Base-by-base conservation (phyloP, 805 yeast species). In the Ogataea sp. region DNA sequence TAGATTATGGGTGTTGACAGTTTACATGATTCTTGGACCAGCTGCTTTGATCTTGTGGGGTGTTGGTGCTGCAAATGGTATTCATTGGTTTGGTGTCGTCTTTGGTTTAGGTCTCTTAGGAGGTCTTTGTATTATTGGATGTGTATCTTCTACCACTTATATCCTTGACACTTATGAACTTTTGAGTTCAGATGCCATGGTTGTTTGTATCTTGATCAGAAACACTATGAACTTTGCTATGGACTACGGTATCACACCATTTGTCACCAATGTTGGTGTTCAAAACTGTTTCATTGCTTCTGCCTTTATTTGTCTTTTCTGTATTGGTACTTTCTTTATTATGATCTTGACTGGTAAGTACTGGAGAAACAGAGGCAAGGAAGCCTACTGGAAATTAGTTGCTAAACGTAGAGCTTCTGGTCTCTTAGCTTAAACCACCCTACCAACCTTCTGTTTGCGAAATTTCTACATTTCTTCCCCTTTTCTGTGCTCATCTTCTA, bases 41-140 rank as follows among this genome's bases (percentile, higher is more conserved):
- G 64, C 67, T 0, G 75, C 82, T 0, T 58, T 76, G 41, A 67
- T 78, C 43, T 60, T 80, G 14, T 77, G 80, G 70, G 86, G 86
- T 36, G 70, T 78, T 33, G 84, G 83, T 10, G 79, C 83, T 0
- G 68, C 70, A 36, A 67, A 70, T 37, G 67, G 62, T 4, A 59
- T 70, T 24, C 72, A 70, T 38, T 79, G 84, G 83, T 62, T 74
- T 38, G 73, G 75, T 2, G 61, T 72, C 4, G 67, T 71, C 29
- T 61, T 69, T 38, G 82, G 80, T 2, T 62, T 74, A 46, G 84
- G 81, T 2, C 51, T 75, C 32, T 59, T 75, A 32, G 80, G 78
- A 13, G 80, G 82, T 6, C 56, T 68, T 30, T 67, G 74, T 44
- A 58, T 74, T 41, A 72, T 76, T 37, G 79, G 80, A 8, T 64